These are phyloP conservation scores for Claviceps maximensis DNA, from an alignment of 2,329 filamentous ascomycete species.

Conservation along the genomic window DNA sequence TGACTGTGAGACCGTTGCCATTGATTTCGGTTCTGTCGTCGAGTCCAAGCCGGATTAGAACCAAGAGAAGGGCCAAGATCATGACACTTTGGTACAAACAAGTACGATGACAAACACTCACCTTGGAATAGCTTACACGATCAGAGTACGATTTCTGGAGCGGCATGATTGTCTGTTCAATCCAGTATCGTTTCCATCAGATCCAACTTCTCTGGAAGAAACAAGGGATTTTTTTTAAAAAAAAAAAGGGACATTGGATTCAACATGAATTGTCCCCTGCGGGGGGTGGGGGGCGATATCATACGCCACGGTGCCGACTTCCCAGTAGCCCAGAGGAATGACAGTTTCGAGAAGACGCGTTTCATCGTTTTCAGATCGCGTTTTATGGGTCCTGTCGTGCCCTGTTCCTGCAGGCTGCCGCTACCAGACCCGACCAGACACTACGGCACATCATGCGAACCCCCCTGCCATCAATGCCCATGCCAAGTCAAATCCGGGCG, in stretches of 20 bases:
- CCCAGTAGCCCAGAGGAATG: neutral
- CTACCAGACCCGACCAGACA: too few species aligned
- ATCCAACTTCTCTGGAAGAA: conserved; percentile 5
- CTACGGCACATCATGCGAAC: neutral
- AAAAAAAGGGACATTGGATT: neutral
- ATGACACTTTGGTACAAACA: neutral
- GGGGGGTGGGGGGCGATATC: neutral
- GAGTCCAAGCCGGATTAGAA: neutral
- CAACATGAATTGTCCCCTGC: neutral
- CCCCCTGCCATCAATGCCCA: neutral
- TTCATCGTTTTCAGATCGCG: conserved; percentile 1
- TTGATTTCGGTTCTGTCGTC: conserved; percentile 24
- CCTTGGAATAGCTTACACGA: conserved; percentile 19
- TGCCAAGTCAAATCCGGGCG: neutral
- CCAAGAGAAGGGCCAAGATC: neutral
- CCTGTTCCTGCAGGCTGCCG: conserved; percentile 6
- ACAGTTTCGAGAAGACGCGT: conserved; percentile 3
- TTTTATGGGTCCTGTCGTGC: neutral
- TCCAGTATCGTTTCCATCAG: conserved; percentile 5
- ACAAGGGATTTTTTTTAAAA: neutral
- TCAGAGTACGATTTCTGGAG: conserved; percentile 30
- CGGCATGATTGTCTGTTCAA: conserved; percentile 17
- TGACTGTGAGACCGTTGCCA: conserved; percentile 45
- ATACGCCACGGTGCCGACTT: conserved; percentile 1
- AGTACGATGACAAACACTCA: conserved; percentile 10